Conservation (phyloP, 495 filamentous ascomycete species). For the Hypoxylon lenormandii region DNA sequence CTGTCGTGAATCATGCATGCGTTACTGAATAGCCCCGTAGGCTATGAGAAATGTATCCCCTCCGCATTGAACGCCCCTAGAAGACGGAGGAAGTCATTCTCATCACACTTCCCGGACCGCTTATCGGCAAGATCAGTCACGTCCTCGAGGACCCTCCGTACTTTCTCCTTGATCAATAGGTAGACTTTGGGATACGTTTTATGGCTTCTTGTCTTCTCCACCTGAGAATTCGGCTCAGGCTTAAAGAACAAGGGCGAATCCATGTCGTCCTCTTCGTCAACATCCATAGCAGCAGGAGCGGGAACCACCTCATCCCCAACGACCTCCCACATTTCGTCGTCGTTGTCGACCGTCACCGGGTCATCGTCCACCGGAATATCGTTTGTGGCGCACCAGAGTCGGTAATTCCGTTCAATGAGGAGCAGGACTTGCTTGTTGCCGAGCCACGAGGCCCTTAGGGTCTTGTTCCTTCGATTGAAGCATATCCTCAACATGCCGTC, state of each 20-base stretch:
- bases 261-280: conserved; percentile 61
- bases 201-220: conserved; percentile 65
- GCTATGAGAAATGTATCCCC: conserved; percentile 89
- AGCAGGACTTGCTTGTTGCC: conserved; percentile 80
- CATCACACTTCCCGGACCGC: conserved; percentile 84
- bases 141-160: conserved; percentile 81
- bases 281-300: conserved; percentile 51
- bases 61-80: conserved; percentile 79
- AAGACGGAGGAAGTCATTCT: conserved; percentile 82
- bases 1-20: conserved; percentile 26
- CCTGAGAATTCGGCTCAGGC: conserved; percentile 55
- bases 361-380: conserved; percentile 81
- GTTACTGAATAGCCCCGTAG: not conserved
- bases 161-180: conserved; percentile 81
- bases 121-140: conserved; percentile 81
- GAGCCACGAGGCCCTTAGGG: conserved; percentile 79
- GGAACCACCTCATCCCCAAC: conserved; percentile 60
- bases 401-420: conserved; percentile 85
- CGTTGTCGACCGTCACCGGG: conserved; percentile 63
- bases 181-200: conserved; percentile 80
- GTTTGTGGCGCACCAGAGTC: conserved; percentile 87
- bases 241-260: conserved; percentile 81
- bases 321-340: conserved; percentile 63
- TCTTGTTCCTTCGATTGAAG: conserved; percentile 80
- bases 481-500: conserved; percentile 87